phyloP scores from a whole-genome alignment of 2,329 filamentous ascomycete species.

The Venturia nashicola region DNA sequence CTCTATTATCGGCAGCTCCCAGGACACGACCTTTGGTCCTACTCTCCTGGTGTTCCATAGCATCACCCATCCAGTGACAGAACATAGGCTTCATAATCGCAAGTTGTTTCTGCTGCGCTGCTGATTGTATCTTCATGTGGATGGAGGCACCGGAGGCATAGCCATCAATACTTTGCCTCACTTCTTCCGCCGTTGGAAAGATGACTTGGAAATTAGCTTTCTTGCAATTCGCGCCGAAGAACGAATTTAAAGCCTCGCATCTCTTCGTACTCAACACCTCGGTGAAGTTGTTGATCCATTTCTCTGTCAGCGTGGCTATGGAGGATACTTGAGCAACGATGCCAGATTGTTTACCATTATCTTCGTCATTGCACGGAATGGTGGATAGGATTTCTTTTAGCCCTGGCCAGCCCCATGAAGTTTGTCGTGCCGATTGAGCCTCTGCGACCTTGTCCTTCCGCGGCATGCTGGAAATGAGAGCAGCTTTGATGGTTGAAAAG shows the following conservation, averaged over 20 bases:
- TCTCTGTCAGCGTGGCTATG: constrained; percentile 63
- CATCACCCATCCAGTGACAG: constrained; percentile 51
- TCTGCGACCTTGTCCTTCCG: constrained; percentile 44
- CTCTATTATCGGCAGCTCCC: constrained; percentile 30
- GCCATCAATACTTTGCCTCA: constrained; percentile 63
- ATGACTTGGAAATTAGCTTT: constrained; percentile 55
- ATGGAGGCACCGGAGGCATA: constrained; percentile 70
- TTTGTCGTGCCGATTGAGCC: constrained; percentile 31
- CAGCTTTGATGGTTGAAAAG: constrained; percentile 56
- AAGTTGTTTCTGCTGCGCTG: constrained; percentile 61
- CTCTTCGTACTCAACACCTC: constrained; percentile 18
- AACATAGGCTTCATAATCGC: constrained; percentile 58
- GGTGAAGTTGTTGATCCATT: constrained; percentile 58
- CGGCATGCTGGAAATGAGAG: constrained; percentile 68
- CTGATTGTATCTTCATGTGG: constrained; percentile 63
- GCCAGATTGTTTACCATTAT: constrained; percentile 20
- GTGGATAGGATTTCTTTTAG: constrained; percentile 46
- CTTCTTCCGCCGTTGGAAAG: constrained; percentile 70
- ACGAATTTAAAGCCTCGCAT: constrained; percentile 10
- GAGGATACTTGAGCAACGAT: constrained; percentile 63
- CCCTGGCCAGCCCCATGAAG: constrained; percentile 66
- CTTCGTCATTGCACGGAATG: constrained; percentile 31
- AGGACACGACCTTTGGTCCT: neutral
- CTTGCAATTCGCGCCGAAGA: neutral
- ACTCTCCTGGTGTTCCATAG: neutral